Evolutionary conservation across 2,329 filamentous ascomycete species (phyloP), one percentile per base, ranked within the genome.

Genomic region (Macroventuria anomochaeta): DNA sequence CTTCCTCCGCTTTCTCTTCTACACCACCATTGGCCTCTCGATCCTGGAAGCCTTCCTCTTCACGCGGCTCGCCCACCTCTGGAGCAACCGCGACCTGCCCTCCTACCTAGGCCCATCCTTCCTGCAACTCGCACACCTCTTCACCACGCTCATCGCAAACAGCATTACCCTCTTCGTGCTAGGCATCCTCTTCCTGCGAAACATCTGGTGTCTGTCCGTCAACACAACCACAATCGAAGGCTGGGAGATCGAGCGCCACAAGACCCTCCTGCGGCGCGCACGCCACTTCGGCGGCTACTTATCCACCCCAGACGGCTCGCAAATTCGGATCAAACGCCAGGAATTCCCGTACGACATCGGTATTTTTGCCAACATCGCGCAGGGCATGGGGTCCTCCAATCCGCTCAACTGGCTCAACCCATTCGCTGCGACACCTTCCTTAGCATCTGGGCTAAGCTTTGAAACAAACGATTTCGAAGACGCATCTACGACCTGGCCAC

Each of bases 261-360:
- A 74, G 7, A 76, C 79, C 3, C 65, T 81, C 1, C 57, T 81
- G 5, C 71, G 78, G 3, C 76, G 79, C 13, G 76, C 79, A 2
- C 66, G 75, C 4, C 69, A 74, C 31, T 78, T 84, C 17, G 85
- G 85, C 1, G 85, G 85, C 5, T 84, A 79, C 63, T 75, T 80
- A 37, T 73, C 84, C 29, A 83, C 79, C 0, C 83, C 84, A 0
- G 82, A 85, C 37, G 85, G 85, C 2, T 71, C 74, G 2, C 77
- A 77, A 50, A 58, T 87, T 2, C 75, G 79, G 10, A 81, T 89
- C 36, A 79, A 83, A 52, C 83, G 80, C 46, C 83, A 93, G 64
- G 89, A 93, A 72, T 95, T 91, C 63, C 91, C 90, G 0, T 95
- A 92, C 74, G 90, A 96, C 66, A 76, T 93, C 37, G 89, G 89